Evolutionary conservation across 495 filamentous ascomycete species (phyloP), one percentile per base, ranked within the genome.

Genomic region (Hypoxylon rickii): DNA sequence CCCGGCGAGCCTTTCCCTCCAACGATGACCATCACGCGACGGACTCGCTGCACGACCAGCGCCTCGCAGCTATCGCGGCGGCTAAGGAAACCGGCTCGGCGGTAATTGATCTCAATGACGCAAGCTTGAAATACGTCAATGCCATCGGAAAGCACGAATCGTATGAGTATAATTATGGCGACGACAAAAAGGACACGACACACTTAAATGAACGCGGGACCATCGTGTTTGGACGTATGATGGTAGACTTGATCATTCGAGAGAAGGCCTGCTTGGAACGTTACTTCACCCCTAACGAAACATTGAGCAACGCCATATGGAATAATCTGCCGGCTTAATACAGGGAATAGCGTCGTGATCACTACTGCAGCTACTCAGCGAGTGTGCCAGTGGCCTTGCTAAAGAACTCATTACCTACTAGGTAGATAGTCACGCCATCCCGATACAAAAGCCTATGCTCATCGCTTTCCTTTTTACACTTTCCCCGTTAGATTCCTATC

Each of bases 211-310:
- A 42, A 1, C 54, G 55, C 24, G 78, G 77, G 0, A 67, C 60
- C 5, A 44, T 71, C 2, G 71, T 82, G 7, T 82, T 82, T 62
- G 78, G 77, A 0, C 70, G 71, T 1, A 68, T 82, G 54, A 68
- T 80, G 33, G 72, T 70, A 0, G 64, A 70, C 45, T 55, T 82
- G 42, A 63, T 80, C 39, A 43, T 56, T 0, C 49, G 55, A 22
- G 56, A 54, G 2, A 54, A 51, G 11, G 53, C 66, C 0, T 37
- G 45, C 12, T 33, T 77, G 45, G 46, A 53, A 13, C n/a, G 24
- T 7, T 75, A 58, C 43, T 48, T 73, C 15, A 45, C 15, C 1
- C 53, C 66, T 21, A 70, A 73, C 40, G 26, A 58, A 38, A 66
- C 51, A 8, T 41, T 78, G 29, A 65, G 61, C 47, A 40, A 51